Evolutionary conservation across 805 yeast species (phyloP).

Genomic region (Starmerella potacharoeniae): DNA sequence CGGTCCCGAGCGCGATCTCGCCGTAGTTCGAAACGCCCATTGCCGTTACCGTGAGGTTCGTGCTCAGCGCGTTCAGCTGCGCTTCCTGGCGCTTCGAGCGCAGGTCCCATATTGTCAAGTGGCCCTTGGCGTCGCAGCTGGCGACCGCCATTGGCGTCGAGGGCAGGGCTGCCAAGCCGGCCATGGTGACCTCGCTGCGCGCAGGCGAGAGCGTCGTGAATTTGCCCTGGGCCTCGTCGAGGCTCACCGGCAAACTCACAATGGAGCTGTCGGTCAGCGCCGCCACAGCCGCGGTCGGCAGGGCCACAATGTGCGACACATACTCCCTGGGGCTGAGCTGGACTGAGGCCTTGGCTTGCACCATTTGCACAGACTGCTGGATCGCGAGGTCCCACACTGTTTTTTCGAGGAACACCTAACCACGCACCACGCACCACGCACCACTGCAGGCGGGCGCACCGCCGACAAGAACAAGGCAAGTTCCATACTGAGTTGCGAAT

Average conservation of each 20-base stretch:
- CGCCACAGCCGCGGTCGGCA: slow-evolving; percentile 8
- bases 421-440: not conserved
- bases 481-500: no score
- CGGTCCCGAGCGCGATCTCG: slow-evolving; percentile 56
- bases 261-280: slow-evolving; percentile 22
- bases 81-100: slow-evolving; percentile 10
- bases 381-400: not conserved
- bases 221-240: not conserved
- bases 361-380: slow-evolving; percentile 7
- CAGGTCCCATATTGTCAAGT: slow-evolving; percentile 14
- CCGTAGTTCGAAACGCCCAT: slow-evolving; percentile 15
- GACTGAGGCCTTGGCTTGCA: slow-evolving; percentile 6
- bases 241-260: slow-evolving; percentile 6
- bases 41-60: slow-evolving; percentile 14
- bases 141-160: slow-evolving; percentile 11
- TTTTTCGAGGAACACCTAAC: not conserved
- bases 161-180: slow-evolving; percentile 16
- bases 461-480: no score
- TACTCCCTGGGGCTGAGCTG: slow-evolving; percentile 16
- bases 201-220: not conserved
- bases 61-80: slow-evolving; percentile 3
- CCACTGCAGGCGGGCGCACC: no score
- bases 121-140: slow-evolving; percentile 14
- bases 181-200: not conserved
- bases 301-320: slow-evolving; percentile 15